These are phyloP conservation scores for Sclerotinia trifoliorum DNA, from an alignment of 2,329 filamentous ascomycete genomes.

Conservation along the genomic window DNA sequence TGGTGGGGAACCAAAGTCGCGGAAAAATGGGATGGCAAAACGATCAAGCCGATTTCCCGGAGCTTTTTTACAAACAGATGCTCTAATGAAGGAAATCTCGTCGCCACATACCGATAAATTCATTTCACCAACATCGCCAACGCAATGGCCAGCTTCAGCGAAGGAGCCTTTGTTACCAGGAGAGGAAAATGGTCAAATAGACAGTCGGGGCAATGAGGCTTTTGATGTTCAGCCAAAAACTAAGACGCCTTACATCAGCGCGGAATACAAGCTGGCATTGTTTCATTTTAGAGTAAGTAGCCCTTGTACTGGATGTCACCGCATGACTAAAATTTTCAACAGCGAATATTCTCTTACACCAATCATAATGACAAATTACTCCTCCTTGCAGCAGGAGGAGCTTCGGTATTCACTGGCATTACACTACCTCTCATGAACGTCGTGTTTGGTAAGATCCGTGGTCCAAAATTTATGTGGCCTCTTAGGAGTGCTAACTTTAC, in stretches of 20 bases:
- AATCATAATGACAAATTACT: slow-evolving; percentile 25
- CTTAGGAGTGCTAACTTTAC: not conserved
- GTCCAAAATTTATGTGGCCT: not conserved
- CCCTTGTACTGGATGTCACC: not conserved
- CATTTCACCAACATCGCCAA: not conserved
- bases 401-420: slow-evolving; percentile 53
- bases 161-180: slow-evolving; percentile 16
- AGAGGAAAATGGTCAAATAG: not conserved
- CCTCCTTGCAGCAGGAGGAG: slow-evolving; percentile 43
- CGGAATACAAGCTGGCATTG: slow-evolving; percentile 15
- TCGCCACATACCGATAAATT: not conserved
- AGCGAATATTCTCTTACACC: slow-evolving; percentile 33
- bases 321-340: slow-evolving; percentile 9
- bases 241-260: not conserved
- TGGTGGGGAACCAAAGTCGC: not conserved
- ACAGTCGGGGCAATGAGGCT: not conserved
- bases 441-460: slow-evolving; percentile 49
- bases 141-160: slow-evolving; percentile 4
- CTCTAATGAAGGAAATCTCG: slow-evolving; percentile 4
- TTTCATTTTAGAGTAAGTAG: slow-evolving; percentile 15
- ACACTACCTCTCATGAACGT: slow-evolving; percentile 59
- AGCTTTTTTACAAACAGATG: slow-evolving; percentile 6
- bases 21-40: not conserved
- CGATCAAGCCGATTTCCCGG: not conserved
- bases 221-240: not conserved